These are phyloP conservation scores for Pyricularia pennisetigena DNA, from an alignment of 2,329 filamentous ascomycete genomes.

Conservation along the genomic window DNA sequence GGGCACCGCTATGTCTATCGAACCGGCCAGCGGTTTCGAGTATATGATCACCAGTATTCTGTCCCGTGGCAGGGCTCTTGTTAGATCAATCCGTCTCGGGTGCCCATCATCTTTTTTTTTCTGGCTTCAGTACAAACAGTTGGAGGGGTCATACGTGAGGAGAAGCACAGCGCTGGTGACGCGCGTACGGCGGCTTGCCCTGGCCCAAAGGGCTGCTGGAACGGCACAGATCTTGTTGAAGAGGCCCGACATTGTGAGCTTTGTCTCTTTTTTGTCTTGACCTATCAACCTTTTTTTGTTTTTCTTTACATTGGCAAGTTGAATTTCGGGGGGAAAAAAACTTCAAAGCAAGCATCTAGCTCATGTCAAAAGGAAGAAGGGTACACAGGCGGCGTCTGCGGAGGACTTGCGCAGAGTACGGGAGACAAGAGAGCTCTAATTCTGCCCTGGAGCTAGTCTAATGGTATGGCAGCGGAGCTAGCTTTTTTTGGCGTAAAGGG, in stretches of 20 bases:
- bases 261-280: background rate
- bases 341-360: background rate
- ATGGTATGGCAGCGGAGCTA: background rate
- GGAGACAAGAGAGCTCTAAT: background rate
- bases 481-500: background rate
- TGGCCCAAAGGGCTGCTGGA: conserved; percentile 18
- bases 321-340: background rate
- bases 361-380: background rate
- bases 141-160: conserved; percentile 19
- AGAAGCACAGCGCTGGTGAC: conserved; percentile 18
- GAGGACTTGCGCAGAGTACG: background rate
- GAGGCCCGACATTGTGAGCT: conserved; percentile 9
- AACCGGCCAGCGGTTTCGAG: conserved; percentile 12
- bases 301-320: too few relatives aligned
- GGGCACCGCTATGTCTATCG: conserved; percentile 15
- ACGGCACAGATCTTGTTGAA: conserved; percentile 14
- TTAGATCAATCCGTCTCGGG: background rate
- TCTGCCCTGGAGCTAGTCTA: background rate
- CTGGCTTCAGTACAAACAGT: background rate
- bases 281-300: background rate
- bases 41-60: conserved; percentile 11
- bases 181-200: conserved; percentile 23
- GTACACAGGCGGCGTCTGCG: background rate
- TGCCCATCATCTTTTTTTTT: background rate
- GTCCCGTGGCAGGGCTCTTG: background rate